Evolutionary conservation across 257 asterid species (phyloP).

Genomic region (Gentiana macrophylla): DNA sequence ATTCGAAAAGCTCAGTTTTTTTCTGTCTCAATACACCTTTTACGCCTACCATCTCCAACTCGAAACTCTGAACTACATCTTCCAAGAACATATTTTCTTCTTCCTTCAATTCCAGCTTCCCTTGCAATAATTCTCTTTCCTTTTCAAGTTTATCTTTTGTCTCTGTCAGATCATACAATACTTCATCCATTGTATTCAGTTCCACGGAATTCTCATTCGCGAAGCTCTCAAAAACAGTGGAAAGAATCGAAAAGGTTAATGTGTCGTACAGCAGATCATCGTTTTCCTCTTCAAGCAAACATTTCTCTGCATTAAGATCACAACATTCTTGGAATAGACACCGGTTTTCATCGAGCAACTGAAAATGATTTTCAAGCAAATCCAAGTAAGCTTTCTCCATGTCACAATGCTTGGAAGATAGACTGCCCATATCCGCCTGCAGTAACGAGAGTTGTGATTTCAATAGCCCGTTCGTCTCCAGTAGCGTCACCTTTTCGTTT

Average conservation of each 20-base stretch:
- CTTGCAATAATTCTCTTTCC: too few species aligned
- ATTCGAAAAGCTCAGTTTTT: conserved; percentile 44
- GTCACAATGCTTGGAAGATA: conserved; percentile 21
- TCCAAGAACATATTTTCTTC: conserved; percentile 14
- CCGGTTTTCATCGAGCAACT: conserved; percentile 42
- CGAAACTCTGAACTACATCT: conserved; percentile 46
- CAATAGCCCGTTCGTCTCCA: conserved; percentile 42
- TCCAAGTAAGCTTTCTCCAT: conserved; percentile 17
- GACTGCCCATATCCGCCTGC: conserved; percentile 40
- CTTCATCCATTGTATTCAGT: conserved; percentile 28
- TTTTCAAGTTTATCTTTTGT: too few species aligned
- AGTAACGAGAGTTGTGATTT: conserved; percentile 31
- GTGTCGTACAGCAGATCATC: conserved; percentile 44
- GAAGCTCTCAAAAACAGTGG: conserved; percentile 33
- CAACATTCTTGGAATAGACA: too few species aligned
- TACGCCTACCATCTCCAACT: conserved; percentile 40
- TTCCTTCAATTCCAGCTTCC: too few species aligned
- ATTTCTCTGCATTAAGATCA: too few species aligned
- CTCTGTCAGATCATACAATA: too few species aligned
- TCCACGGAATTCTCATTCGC: conserved; percentile 41
- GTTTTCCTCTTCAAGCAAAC: conserved; percentile 28
- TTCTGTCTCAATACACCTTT: conserved; percentile 28
- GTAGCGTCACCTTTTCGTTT: conserved; percentile 44
- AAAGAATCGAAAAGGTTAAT: conserved; percentile 33
- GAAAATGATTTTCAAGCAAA: conserved; percentile 32